Percentiles rank a stretch among this genome's conserved stretches.
phyloP scores from a whole-genome alignment of 148 eudicot species.

The Mesembryanthemum crystallinum region DNA sequence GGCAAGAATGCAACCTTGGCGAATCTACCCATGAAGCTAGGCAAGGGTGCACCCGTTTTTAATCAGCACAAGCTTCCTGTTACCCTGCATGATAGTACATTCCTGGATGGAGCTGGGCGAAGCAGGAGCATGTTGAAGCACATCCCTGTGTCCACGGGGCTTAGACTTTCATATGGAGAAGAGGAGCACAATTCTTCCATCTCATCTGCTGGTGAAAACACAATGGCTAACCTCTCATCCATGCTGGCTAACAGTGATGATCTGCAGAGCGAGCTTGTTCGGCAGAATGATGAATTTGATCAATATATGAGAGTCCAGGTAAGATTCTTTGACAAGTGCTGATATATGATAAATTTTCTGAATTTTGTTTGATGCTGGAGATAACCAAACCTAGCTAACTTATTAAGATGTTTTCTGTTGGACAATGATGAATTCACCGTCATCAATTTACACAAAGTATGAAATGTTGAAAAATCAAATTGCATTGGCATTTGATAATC shows the following conservation, averaged over 20 bases:
- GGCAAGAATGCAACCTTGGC: slow-evolving; percentile 29
- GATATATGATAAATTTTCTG: background rate
- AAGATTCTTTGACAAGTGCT: background rate
- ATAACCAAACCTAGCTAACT: background rate
- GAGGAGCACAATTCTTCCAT: slow-evolving; percentile 47
- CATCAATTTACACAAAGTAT: background rate
- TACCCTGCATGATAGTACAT: slow-evolving; percentile 23
- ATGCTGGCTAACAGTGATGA: slow-evolving; percentile 19
- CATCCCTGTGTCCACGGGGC: slow-evolving; percentile 47
- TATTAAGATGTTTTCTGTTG: background rate
- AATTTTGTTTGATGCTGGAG: background rate
- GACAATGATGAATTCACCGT: background rate
- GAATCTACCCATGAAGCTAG: slow-evolving; percentile 30
- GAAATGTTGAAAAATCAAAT: background rate
- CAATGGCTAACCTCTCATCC: slow-evolving; percentile 30
- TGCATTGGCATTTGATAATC: background rate
- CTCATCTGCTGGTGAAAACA: slow-evolving; percentile 39
- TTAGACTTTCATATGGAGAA: slow-evolving; percentile 46
- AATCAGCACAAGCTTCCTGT: slow-evolving; percentile 37
- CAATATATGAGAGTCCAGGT: slow-evolving; percentile 46
- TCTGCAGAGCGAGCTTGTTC: slow-evolving; percentile 34
- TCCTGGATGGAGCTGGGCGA: slow-evolving; percentile 29
- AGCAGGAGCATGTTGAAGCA: slow-evolving; percentile 30
- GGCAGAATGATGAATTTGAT: slow-evolving; percentile 43
- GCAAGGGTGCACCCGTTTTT: slow-evolving; percentile 18